phyloP scores from a whole-genome alignment of 495 filamentous ascomycete genomes.

The Hamigera avellanea region DNA sequence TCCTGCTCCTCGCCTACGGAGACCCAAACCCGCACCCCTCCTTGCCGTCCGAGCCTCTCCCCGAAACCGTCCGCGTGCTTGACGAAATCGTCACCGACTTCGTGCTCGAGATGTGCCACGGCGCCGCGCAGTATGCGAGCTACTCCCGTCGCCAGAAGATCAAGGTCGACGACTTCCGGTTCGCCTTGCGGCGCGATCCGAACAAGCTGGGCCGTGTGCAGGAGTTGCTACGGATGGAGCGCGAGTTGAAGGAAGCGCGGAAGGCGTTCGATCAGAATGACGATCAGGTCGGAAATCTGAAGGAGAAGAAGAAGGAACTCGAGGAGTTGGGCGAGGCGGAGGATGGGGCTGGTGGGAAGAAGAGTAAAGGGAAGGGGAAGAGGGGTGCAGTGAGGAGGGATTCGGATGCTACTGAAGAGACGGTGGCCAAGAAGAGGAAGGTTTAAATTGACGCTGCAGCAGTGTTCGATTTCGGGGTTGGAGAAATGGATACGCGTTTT shows the following conservation, averaged over 20 bases:
- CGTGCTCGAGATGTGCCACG: constrained; percentile 79
- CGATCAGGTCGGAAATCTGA: constrained; percentile 31
- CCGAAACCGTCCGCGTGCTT: constrained; percentile 71
- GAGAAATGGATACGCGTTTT: no score
- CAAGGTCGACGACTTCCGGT: constrained; percentile 96
- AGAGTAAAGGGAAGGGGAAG: constrained; percentile 33
- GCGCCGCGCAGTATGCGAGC: constrained; percentile 68
- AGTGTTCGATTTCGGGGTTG: no score
- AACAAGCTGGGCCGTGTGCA: constrained; percentile 80
- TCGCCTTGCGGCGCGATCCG: constrained; percentile 74
- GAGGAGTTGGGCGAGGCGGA: constrained; percentile 15
- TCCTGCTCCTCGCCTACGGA: constrained; percentile 79
- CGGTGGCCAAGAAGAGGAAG: constrained; percentile 31
- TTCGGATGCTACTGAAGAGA: constrained; percentile 35
- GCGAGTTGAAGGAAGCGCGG: constrained; percentile 63
- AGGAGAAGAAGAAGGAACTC: constrained; percentile 28
- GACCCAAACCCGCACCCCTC: constrained; percentile 44
- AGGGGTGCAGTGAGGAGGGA: constrained; percentile 19
- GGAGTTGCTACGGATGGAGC: constrained; percentile 73
- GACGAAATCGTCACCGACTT: constrained; percentile 94
- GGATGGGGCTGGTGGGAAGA: constrained; percentile 17
- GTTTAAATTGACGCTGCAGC: no score
- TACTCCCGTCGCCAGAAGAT: constrained; percentile 84
- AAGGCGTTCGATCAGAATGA: constrained; percentile 53
- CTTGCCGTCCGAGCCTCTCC: constrained; percentile 47